These are phyloP conservation scores for Mycena citricolor DNA, from an alignment of 1,284 basidiomycete genomes.

Conservation along the genomic window DNA sequence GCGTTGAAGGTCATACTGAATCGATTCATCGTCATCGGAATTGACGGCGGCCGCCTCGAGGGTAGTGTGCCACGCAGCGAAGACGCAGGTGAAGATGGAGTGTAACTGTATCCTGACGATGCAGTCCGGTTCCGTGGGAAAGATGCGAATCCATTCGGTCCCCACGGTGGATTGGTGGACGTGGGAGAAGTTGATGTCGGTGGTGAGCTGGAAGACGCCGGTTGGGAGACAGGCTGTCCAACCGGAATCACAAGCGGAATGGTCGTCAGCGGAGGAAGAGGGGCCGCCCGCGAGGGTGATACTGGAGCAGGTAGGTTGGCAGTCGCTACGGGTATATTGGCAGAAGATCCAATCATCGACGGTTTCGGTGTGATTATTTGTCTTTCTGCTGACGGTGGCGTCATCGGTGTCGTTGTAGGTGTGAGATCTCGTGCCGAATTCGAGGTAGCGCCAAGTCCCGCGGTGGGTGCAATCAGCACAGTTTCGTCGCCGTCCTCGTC, in stretches of 20 bases:
- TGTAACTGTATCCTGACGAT: not conserved
- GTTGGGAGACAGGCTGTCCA: not conserved
- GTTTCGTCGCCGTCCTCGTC: not conserved
- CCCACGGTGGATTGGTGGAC: constrained; percentile 5
- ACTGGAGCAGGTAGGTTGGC: too few relatives aligned
- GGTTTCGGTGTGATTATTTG: too few relatives aligned
- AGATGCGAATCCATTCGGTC: constrained; percentile 4
- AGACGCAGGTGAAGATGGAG: not conserved
- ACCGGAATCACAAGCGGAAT: constrained; percentile 6
- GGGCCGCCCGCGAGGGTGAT: constrained; percentile 7
- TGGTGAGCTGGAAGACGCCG: too few relatives aligned
- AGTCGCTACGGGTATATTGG: too few relatives aligned
- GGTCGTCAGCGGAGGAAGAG: constrained; percentile 12
- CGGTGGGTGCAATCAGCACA: constrained; percentile 3
- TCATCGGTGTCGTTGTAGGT: too few relatives aligned
- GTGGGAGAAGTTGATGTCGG: not conserved
- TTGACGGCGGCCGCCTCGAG: constrained; percentile 8
- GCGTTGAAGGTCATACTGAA: constrained; percentile 20
- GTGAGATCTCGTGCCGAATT: too few relatives aligned
- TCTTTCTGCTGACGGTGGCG: too few relatives aligned
- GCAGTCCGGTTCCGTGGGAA: too few relatives aligned
- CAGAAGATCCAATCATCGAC: too few relatives aligned
- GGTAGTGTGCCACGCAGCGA: constrained; percentile 10
- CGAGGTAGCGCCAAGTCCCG: too few relatives aligned
- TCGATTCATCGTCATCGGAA: constrained; percentile 15